Evolutionary conservation across 441 rosid species (phyloP).

Genomic region (Gossypium lobatum): DNA sequence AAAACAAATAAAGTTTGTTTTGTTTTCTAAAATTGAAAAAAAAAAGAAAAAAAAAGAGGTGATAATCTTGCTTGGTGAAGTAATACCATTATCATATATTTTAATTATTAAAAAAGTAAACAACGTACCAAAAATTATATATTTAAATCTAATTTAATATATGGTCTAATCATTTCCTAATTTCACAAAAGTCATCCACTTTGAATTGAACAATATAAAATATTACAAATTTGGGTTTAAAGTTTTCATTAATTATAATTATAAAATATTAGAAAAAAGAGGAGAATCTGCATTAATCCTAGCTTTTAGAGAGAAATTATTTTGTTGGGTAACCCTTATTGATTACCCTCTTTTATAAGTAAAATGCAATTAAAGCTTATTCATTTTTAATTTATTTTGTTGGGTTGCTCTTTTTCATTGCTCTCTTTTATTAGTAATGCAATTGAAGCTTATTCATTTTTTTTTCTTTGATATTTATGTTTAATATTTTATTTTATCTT

Average conservation of each 20-base stretch:
- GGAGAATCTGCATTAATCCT: too few relatives aligned
- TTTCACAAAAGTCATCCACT: neutral
- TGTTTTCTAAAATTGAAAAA: neutral
- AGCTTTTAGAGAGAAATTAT: too few relatives aligned
- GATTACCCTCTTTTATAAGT: too few relatives aligned
- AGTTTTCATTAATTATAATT: too few relatives aligned
- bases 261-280: too few relatives aligned
- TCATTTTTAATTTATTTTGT: too few relatives aligned
- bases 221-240: neutral
- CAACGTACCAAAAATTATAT: neutral
- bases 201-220: neutral
- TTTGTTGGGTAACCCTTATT: too few relatives aligned
- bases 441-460: neutral
- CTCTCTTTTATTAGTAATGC: neutral
- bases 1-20: neutral
- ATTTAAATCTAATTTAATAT: neutral
- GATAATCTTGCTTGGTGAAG: conserved; percentile 1
- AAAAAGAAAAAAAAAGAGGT: neutral
- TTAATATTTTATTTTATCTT: too few relatives aligned
- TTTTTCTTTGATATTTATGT: neutral
- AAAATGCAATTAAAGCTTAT: too few relatives aligned
- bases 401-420: neutral
- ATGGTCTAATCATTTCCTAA: neutral
- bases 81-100: conserved; percentile 6
- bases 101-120: neutral